Base-by-base conservation (phyloP, 2,329 filamentous ascomycete species). In the Sporothrix brunneoviolacea region DNA sequence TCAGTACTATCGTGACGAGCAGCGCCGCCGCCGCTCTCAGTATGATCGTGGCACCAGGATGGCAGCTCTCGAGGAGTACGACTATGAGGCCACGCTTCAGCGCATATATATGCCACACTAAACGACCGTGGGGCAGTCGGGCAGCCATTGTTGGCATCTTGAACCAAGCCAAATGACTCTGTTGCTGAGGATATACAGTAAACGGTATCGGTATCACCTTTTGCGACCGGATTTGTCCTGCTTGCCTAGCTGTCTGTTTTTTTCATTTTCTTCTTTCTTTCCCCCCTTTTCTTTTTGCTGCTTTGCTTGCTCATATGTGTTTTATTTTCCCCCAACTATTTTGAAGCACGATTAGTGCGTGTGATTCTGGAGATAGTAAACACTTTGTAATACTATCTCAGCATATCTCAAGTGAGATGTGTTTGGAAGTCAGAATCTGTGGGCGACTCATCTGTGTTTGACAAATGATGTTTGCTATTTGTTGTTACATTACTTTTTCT, bases 21-120 rank as follows among this genome's bases (percentile, higher is more conserved):
- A 90, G 63, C 83, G 86, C 54, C 83, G 84, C 43, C 82, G 86
- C 50, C 80, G 82, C 46, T 91, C 86, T 19, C 84, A 88, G 60
- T 95, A 81, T 59, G 89, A 95, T 60, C 84, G 88, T 54, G 89
- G 89, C 24, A 93, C 86, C 24, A 79, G 82, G 51, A 76, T 86
- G 54, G 84, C 84, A 18, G 83, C 80, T 18, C 68, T 83, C 12
- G 83, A 86, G 61, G 79, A 84, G 60, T 77, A 71, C 51, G 76
- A 79, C 55, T 76, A 73, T 49, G 75, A 79, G 45, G 60, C 65
- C 9, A 59, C 69, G 4, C 58, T 73, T 35, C 70, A 70, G 55
- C 65, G 61, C 12, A 56, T 60, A 50, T 62, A 64, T 46, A 19
- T 52, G 7, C 54, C 51, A 15, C 57, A 64, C 47, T 65, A 46